phyloP scores from a whole-genome alignment of 139 green algal genomes.

The Chara braunii region DNA sequence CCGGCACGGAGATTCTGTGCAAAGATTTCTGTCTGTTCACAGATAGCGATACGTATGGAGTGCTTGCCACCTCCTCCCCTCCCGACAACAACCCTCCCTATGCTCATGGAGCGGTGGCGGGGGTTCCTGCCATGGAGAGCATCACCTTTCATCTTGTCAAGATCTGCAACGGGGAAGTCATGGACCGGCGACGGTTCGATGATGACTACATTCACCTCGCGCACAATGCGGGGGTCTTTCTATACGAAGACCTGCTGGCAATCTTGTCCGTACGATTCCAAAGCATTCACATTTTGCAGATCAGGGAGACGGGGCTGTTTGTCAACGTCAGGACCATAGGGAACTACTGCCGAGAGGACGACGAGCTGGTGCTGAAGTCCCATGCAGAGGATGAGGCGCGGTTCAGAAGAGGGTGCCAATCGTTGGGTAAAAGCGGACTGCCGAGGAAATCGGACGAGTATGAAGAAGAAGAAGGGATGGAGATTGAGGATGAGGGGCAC shows the following conservation, averaged over 20 bases:
- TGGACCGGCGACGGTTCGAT: constrained; percentile 21
- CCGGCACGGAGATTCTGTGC: constrained; percentile 31
- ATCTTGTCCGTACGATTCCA: constrained; percentile 43
- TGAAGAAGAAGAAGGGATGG: background rate
- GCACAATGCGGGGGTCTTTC: constrained; percentile 40
- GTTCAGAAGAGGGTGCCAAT: too few species aligned
- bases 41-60: background rate
- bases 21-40: constrained; percentile 40
- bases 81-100: background rate
- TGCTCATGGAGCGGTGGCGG: constrained; percentile 1
- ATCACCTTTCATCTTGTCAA: constrained; percentile 41
- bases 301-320: constrained; percentile 28
- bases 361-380: constrained; percentile 36
- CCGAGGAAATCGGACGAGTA: too few species aligned
- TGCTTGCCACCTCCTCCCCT: constrained; percentile 24
- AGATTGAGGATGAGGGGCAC: too few species aligned
- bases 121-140: constrained; percentile 25
- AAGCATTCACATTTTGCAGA: constrained; percentile 39
- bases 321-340: constrained; percentile 38
- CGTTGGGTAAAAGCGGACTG: too few species aligned
- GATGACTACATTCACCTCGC: constrained; percentile 46
- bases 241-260: constrained; percentile 42
- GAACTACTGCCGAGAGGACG: constrained; percentile 34
- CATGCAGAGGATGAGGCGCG: constrained; percentile 2
- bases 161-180: constrained; percentile 19